A percentile compares a stretch with the other conserved stretches of the same genome.
phyloP scores from a whole-genome alignment of 345 rosid species.

The Arabidopsis arenosa region DNA sequence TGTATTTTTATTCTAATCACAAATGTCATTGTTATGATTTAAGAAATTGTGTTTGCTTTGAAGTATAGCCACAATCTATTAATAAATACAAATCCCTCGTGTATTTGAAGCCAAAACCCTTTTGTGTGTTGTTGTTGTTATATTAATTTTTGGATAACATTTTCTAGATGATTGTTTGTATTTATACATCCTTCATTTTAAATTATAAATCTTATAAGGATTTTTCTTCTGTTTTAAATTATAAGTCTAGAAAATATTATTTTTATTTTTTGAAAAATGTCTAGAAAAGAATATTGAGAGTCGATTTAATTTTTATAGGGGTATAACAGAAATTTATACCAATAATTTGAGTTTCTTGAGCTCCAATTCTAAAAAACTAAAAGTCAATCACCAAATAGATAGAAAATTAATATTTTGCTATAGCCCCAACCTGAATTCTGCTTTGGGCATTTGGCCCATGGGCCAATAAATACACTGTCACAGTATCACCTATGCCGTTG shows the following conservation, averaged over 20 bases:
- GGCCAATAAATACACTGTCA: slow-evolving; percentile 3
- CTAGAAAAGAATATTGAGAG: no score
- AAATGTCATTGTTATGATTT: slow-evolving; percentile 36
- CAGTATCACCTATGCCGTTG: not conserved
- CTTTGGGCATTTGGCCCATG: slow-evolving; percentile 6
- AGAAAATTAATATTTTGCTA: not conserved
- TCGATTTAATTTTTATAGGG: no score
- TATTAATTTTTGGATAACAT: not conserved
- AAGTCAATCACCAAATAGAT: not conserved
- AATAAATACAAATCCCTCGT: not conserved
- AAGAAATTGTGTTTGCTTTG: slow-evolving; percentile 28
- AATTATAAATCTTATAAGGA: no score
- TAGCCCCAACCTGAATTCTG: not conserved
- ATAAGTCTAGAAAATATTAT: no score
- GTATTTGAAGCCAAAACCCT: not conserved
- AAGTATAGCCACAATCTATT: slow-evolving; percentile 6
- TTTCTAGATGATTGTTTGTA: not conserved
- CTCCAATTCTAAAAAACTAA: not conserved
- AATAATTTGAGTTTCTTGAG: not conserved
- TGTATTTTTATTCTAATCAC: slow-evolving; percentile 27
- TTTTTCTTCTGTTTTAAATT: no score
- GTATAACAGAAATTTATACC: no score
- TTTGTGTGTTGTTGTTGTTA: not conserved
- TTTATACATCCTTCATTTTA: no score
- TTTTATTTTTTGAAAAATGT: no score